Conservation (phyloP, 2,329 filamentous ascomycete species). For the Elsinoe fawcettii region DNA sequence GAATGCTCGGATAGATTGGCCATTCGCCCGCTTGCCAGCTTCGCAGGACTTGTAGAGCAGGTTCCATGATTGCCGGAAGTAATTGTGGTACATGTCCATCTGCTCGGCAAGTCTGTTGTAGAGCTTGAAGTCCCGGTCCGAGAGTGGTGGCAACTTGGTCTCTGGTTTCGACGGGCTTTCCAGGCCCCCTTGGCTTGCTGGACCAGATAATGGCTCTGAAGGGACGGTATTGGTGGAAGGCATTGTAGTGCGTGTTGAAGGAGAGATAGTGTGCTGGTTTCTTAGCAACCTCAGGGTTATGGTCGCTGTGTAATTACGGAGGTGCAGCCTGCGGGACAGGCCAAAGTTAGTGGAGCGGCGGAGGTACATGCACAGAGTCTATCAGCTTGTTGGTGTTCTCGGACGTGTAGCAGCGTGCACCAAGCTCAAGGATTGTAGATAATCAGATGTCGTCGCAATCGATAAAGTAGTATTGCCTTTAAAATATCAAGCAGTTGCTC, state of each 20-base stretch:
- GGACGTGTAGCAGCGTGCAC: too few species aligned
- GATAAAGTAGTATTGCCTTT: background rate
- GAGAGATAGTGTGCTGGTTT: too few species aligned
- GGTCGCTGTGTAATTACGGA: too few species aligned
- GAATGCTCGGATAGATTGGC: conserved; percentile 62
- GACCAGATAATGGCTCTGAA: background rate
- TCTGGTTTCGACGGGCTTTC: background rate
- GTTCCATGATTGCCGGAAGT: conserved; percentile 70
- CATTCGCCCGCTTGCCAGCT: conserved; percentile 50
- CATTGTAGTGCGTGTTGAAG: background rate
- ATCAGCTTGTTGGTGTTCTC: too few species aligned
- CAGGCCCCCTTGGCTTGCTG: background rate
- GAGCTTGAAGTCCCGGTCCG: conserved; percentile 55
- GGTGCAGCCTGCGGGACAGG: too few species aligned
- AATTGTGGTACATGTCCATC: conserved; percentile 70
- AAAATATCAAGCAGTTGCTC: background rate
- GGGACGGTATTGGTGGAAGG: background rate
- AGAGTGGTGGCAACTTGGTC: conserved; percentile 51
- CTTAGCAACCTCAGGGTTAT: too few species aligned
- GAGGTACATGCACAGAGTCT: too few species aligned
- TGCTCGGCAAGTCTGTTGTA: conserved; percentile 68
- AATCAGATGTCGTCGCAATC: background rate
- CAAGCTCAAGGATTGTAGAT: background rate
- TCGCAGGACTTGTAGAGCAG: conserved; percentile 59
- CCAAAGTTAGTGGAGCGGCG: too few species aligned